Percentiles rank a stretch among this genome's conserved stretches.
phyloP scores from a whole-genome alignment of 2,329 filamentous ascomycete species.

The Diaporthe sp. region DNA sequence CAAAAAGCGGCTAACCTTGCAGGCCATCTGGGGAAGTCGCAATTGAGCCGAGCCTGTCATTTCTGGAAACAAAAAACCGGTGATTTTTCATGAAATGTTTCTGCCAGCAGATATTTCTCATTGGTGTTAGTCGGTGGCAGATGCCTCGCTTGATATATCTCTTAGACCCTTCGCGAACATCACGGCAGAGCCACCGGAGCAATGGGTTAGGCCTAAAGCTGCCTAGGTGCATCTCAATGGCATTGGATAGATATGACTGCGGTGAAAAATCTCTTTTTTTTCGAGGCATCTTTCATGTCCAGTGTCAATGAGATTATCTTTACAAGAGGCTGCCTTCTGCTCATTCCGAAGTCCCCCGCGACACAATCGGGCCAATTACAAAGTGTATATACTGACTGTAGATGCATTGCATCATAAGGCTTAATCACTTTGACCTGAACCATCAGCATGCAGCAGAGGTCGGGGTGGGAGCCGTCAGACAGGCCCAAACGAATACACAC shows the following conservation, averaged over 20 bases:
- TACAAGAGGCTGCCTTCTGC: too few species aligned
- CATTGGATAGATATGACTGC: not conserved
- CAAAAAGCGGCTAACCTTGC: not conserved
- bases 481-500: not conserved
- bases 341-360: too few species aligned
- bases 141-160: too few species aligned
- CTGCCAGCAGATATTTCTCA: not conserved
- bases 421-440: not conserved
- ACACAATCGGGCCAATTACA: not conserved
- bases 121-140: not conserved
- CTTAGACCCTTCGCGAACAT: too few species aligned
- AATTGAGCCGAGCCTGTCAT: not conserved
- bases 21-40: not conserved
- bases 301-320: not conserved
- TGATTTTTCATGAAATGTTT: not conserved
- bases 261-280: not conserved
- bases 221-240: not conserved
- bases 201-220: not conserved
- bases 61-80: not conserved
- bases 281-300: not conserved
- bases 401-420: not conserved
- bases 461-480: not conserved
- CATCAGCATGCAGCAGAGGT: not conserved
- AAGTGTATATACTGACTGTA: not conserved
- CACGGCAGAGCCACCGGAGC: too few species aligned